A percentile compares a stretch with the other conserved stretches of the same genome.
phyloP scores from a whole-genome alignment of 331 rosid genomes.

The Phaseolus coccineus region DNA sequence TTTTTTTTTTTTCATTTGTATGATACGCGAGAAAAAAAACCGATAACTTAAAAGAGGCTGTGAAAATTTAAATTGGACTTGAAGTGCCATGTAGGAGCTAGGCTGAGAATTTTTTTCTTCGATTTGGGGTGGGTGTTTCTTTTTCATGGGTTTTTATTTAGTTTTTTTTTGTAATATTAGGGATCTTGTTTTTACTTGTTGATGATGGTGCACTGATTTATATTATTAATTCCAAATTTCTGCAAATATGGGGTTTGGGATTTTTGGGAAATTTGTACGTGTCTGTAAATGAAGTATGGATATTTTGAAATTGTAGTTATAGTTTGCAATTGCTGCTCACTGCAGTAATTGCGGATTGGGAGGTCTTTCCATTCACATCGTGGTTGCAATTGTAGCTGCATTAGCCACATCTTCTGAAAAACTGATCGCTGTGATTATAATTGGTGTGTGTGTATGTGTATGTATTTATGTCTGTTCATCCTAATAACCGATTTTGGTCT shows the following conservation, averaged over 20 bases:
- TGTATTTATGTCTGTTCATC: neutral
- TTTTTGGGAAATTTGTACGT: neutral
- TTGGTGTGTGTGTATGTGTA: neutral
- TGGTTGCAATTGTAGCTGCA: neutral
- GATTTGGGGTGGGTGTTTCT: slow-evolving; percentile 2
- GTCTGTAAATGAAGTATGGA: neutral
- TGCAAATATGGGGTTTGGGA: neutral
- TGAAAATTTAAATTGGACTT: neutral
- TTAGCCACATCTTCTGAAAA: neutral
- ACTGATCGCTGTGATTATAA: neutral
- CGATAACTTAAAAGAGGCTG: neutral
- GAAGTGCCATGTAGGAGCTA: neutral
- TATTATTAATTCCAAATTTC: neutral
- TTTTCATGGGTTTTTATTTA: neutral
- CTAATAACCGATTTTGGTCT: neutral
- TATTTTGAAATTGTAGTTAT: neutral
- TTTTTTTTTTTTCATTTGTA: neutral
- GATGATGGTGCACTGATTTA: neutral
- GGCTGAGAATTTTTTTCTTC: neutral
- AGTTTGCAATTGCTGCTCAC: neutral
- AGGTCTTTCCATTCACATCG: neutral
- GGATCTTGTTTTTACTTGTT: neutral
- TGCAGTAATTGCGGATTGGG: slow-evolving; percentile 1
- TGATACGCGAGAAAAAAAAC: neutral
- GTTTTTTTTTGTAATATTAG: neutral